A percentile compares a stretch with the other conserved stretches of the same genome.
Conservation (phyloP, 345 rosid species). For the Populus pruinosa region DNA sequence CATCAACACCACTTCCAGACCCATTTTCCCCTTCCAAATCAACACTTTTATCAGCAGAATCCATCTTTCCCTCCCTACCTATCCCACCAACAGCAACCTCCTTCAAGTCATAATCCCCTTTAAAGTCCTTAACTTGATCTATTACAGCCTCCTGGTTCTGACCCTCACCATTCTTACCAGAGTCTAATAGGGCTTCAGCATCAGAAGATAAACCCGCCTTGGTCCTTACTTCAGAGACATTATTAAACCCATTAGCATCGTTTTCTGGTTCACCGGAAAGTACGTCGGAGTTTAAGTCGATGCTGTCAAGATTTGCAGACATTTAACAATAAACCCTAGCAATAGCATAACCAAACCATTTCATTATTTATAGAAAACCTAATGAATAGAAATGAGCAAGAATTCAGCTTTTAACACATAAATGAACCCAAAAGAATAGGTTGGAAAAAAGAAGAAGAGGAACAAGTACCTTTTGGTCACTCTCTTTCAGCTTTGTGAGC, state of each 20-base stretch:
- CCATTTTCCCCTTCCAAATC: slow-evolving; percentile 15
- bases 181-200: slow-evolving; percentile 22
- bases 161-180: slow-evolving; percentile 1
- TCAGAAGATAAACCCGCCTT: neutral
- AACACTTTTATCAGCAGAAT: neutral
- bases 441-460: neutral
- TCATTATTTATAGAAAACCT: neutral
- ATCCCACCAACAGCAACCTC: neutral
- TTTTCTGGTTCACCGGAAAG: slow-evolving; percentile 22
- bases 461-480: neutral
- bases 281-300: slow-evolving; percentile 43
- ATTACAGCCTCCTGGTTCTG: neutral
- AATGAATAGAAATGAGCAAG: neutral
- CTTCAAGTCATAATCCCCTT: neutral
- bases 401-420: neutral
- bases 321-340: slow-evolving; percentile 26
- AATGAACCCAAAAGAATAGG: neutral
- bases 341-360: neutral
- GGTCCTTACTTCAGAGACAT: neutral
- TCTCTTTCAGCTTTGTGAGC: neutral
- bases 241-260: slow-evolving; percentile 9
- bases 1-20: slow-evolving; percentile 3
- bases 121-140: slow-evolving; percentile 10
- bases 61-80: slow-evolving; percentile 1
- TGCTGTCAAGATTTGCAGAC: slow-evolving; percentile 31